Evolutionary conservation across 306 rosid genomes (phyloP), one percentile per base, ranked within the genome.

Genomic region (Oemleria cerasiformis): DNA sequence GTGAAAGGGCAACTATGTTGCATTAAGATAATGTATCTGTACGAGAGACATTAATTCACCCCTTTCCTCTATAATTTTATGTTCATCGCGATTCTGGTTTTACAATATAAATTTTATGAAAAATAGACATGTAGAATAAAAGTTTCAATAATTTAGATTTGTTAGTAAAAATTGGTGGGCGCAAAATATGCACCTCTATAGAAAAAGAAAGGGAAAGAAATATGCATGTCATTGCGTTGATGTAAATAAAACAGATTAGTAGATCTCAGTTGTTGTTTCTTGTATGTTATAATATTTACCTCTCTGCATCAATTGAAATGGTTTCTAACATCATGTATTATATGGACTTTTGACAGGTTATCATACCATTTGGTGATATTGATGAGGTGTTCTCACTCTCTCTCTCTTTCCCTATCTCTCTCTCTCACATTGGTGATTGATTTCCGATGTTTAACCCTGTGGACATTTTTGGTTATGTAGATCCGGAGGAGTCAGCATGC

Each of bases 401-500:
- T 59, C 74, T n/a, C 78, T 75, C 77, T 36, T 55, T 73, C 66
- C 16, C 45, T 40, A 36, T 39, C 68, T 71, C 48, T 63, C 77
- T 45, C 41, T 50, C 44, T 67, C 42, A 49, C 51, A 39, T 76
- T 47, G 39, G 73, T 74, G 63, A 64, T 65, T 75, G 41, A 54
- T 68, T 65, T 69, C n/a, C 63, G 13, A 44, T 34, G 70, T 68
- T 80, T 80, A 44, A 73, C 75, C 56, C 57, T 41, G 64, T 53
- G 80, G 73, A 60, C 67, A 41, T 68, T 50, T 69, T 73, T 70
- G 74, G 44, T 70, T 74, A 72, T 75, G 63, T 82, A 94, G 98
- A 85, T 94, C 73, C 88, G 98, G 74, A 86, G 98, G 82, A 91
- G 92, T 83, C 98, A 94, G 74, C 98, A 94, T 86, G 98, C 98